Base-by-base conservation (phyloP, 495 filamentous ascomycete species). In the Talaromyces stipitatus region DNA sequence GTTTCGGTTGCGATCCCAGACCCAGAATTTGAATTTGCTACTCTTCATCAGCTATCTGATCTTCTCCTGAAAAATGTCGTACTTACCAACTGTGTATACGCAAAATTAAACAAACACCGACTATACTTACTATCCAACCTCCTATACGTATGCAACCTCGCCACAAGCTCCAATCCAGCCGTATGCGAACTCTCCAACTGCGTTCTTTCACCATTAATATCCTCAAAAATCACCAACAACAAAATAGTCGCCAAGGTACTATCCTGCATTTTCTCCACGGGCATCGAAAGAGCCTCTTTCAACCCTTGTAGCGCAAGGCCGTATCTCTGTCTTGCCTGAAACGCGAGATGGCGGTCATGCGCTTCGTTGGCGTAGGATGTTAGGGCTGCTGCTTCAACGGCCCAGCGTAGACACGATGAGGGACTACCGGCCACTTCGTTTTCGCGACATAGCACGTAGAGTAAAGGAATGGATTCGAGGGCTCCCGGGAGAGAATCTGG, bases 211-310 rank as follows among this genome's bases (percentile, higher is more conserved):
- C 72, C 67, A 1, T 68, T 58, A 23, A 75, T 71, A 65, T 78
- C 67, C 38, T 77, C 74, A 58, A 69, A 77, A 7, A 76, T 43
- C 9, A 70, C 69, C 2, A 76, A 58, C 43, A 77, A 41, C 3
- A 75, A 63, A 54, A 77, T 65, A 1, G 72, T 63, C 32, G 74
- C 69, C 61, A 76, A 70, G 1, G 73, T 76, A 48, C 74, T 70
- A 51, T 77, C 74, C 50, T 70, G 69, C 14, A 69, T 57, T 11
- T 69, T 70, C 54, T 71, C 61, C 2, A 52, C 59, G 20, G 66
- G 69, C 22, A 66, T 68, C 4, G 54, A 48, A 36, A 77, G 53
- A 2, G 67, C 68, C 30, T 65, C 54, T 22, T 65, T 65, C 7
- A 77, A 56, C 12, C 61, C 63, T 12, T 65, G 64, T 23, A 77